Evolutionary conservation across 2,329 filamentous ascomycete genomes (phyloP), one percentile per base, ranked within the genome.

Genomic region (Epichloe scottii): DNA sequence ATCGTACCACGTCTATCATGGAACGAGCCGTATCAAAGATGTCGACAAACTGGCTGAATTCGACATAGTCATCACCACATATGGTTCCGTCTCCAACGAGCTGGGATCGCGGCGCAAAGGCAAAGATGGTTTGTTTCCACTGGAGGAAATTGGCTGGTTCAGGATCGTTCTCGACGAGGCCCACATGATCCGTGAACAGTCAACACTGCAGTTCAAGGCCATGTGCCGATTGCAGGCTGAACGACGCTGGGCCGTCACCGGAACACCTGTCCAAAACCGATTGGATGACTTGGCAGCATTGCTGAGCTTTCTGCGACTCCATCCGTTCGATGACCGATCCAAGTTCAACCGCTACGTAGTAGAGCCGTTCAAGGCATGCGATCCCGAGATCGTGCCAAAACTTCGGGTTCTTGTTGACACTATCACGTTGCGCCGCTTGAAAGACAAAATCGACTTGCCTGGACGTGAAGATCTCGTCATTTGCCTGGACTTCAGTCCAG

Each of bases 181-280:
- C 0, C 93, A 98, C 64, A 87, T 87, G 67, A 97, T 98, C 57
- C 87, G 93, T 26, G 91, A 94, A 59, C 84, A 87, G 55, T 79
- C 75, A 3, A 91, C 89, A 0, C 73, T 86, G 40, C 85, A 91
- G 58, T 94, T 89, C 50, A 89, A 90, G 63, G 87, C 88, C 3
- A 87, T 93, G 19, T 90, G 89, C 56, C 78, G 81, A 19, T 73
- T 97, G 3, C 77, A 86, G 54, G 87, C 89, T 2, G 79, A 87
- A 61, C 81, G 90, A 34, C 84, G 90, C 35, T 98, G 93, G 93
- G 91, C 90, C 3, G 88, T 97, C n/a, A 97, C 93, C 0, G 93
- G 91, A 50, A 97, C 93, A 0, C 93, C 90, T 0, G 87, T 97
- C 8, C 91, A 97, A 67, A 98, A 98, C 62, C 84, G 87, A 4